A percentile compares a stretch with the other conserved stretches of the same genome.
Conservation (phyloP, 1,284 basidiomycete species). For the Heterobasidion annosum region DNA sequence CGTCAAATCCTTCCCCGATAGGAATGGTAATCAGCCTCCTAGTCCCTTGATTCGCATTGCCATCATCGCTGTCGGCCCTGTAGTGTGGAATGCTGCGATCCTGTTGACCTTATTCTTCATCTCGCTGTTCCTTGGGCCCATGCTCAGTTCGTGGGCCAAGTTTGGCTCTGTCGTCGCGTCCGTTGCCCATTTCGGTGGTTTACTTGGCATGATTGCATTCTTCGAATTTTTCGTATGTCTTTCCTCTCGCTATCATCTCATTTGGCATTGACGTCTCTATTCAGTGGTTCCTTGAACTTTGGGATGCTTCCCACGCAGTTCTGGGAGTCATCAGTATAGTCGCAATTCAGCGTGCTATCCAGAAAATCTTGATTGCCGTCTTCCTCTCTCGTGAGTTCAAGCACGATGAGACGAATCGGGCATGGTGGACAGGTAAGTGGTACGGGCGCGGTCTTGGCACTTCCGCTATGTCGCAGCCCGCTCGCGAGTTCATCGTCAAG, state of each 20-base stretch:
- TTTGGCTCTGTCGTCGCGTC: conserved; percentile 91
- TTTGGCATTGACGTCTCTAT: too few relatives aligned
- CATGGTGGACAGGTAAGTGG: conserved; percentile 99
- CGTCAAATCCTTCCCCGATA: conserved; percentile 78
- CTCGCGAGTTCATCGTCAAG: conserved; percentile 94
- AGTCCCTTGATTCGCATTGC: conserved; percentile 86
- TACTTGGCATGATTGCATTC: conserved; percentile 80
- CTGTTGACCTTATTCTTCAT: conserved; percentile 84
- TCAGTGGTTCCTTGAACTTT: conserved; percentile 95
- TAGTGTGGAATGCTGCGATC: conserved; percentile 93
- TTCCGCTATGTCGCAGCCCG: conserved; percentile 87
- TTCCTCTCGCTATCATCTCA: neutral
- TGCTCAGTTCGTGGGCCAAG: conserved; percentile 79
- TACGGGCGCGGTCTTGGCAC: conserved; percentile 85
- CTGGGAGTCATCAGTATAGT: conserved; percentile 82
- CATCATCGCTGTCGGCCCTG: conserved; percentile 87
- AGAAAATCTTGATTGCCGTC: conserved; percentile 89
- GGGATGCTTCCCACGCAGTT: conserved; percentile 92
- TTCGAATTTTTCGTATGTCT: conserved; percentile 88
- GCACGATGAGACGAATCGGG: conserved; percentile 93
- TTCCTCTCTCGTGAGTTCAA: conserved; percentile 94
- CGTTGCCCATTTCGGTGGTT: conserved; percentile 71
- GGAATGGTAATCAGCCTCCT: conserved; percentile 53
- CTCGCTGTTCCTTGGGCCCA: conserved; percentile 87
- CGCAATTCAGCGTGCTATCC: conserved; percentile 83